Base-by-base conservation (phyloP, 345 rosid genomes). In the Ceriops decandra region DNA sequence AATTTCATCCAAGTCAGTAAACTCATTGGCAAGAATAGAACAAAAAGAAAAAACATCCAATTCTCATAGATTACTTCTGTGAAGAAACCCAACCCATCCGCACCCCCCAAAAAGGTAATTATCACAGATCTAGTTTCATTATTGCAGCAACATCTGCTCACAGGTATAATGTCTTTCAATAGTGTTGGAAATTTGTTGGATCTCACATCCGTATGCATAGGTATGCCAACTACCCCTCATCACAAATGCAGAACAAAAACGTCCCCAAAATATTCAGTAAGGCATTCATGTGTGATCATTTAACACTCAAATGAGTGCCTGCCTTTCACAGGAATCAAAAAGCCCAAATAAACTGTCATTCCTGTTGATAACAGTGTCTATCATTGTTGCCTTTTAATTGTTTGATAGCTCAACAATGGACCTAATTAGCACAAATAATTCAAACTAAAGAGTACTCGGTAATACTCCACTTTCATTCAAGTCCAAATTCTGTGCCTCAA, bases 401-500 rank as follows among this genome's bases (percentile, higher is more conserved):
- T 8, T 52, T n/a, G 31, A 59, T 36, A 38, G 20, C 2, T 22
- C 59, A 62, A 47, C 51, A 33, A 31, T 22, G 24, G 57, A 31
- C 57, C 26, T 24, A 22, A 19, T 57, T 64, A 32, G 20, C 15
- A 26, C 3, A 38, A 30, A 57, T 5, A 57, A 0, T n/a, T 26
- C 32, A 21, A 46, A 46, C 20, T 28, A 58, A 30, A 58, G 17
- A 42, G 52, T 10, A 20, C 60, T 26, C 4, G 31, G 36, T 51
- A 51, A 16, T 11, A 42, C 27, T 38, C 31, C 46, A n/a, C 24
- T 57, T 58, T 52, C 17, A 4, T 51, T 59, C 24, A 66, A 11
- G 46, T 4, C 67, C 57, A 65, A 47, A 33, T 61, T 27, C 58
- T n/a, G 59, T 28, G 21, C 30, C 30, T 27, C 47, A 72, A 64